Evolutionary conservation across 495 filamentous ascomycete species (phyloP), one percentile per base, ranked within the genome.

Genomic region (Aspergillus nanangensis): DNA sequence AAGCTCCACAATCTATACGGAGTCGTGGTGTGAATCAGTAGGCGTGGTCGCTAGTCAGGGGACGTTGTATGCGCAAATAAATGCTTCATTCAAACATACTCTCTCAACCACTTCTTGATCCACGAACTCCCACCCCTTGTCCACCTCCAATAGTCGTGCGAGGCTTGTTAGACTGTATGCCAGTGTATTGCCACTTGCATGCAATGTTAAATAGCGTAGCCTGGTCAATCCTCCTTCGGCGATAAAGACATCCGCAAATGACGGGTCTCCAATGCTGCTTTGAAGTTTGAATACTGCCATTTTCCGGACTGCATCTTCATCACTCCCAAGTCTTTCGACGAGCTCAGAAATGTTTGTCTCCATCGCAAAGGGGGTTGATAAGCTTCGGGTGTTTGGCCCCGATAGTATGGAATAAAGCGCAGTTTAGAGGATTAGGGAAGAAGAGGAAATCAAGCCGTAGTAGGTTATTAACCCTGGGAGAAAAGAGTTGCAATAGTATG

Each of bases 271-370:
- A 58, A 99, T 95, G 48, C 83, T 88, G 32, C 81, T 78, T 66
- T 99, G 93, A 31, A 99, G 81, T 67, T 95, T 95, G 78, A 99
- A 99, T 47, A 90, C 94, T 10, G 93, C 93, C 89, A 96, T 96
- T 73, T 99, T 99, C 55, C 93, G 88, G 44, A 89, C 87, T 24
- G 88, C 88, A 77, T 97, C 94, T 79, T 87, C 83, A 38, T 87
- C 82, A 57, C 80, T 83, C 24, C 81, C 79, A 41, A 89, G 71
- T 32, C 84, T 76, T 57, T 78, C 74, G 33, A 89, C 80, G 50
- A 89, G 76, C 57, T 87, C 81, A 8, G 76, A 63, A 38, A 87
- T 73, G 55, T 83, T 69, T 49, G 57, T 75, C 29, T 81, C 80
- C 79, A 82, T 82, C 15, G 31, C 17, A 31, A 38, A n/a, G 4